These are phyloP conservation scores for Kodamaea sagamina DNA, from an alignment of 805 yeast species.

Conservation along the genomic window DNA sequence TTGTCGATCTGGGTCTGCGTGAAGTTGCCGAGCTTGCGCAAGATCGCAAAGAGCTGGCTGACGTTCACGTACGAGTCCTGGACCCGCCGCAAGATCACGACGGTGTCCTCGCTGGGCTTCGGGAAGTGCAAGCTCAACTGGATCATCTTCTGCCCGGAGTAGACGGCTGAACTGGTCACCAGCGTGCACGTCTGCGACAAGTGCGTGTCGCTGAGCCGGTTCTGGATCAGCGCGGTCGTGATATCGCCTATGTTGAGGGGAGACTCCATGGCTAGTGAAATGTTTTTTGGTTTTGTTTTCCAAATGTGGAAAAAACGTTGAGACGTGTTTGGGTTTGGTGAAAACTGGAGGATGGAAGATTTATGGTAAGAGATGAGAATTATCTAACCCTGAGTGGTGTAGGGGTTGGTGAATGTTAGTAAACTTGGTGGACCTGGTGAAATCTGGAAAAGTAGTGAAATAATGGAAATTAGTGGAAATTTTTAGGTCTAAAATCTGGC, in stretches of 20 bases:
- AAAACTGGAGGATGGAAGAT: not conserved
- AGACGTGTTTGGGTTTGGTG: not conserved
- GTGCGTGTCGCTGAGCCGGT: conserved; percentile 39
- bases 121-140: conserved; percentile 30
- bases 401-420: too few relatives aligned
- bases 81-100: conserved; percentile 39
- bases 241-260: conserved; percentile 44
- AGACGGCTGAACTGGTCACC: conserved; percentile 29
- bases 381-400: too few relatives aligned
- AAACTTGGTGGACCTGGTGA: not conserved
- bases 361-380: not conserved
- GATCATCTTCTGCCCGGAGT: conserved; percentile 39
- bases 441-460: too few relatives aligned
- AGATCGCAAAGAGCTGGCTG: conserved; percentile 37
- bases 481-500: too few relatives aligned
- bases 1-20: conserved; percentile 29
- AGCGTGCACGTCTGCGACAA: conserved; percentile 25
- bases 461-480: too few relatives aligned
- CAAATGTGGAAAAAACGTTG: conserved; percentile 7
- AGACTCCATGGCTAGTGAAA: conserved; percentile 36
- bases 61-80: conserved; percentile 45
- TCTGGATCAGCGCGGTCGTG: conserved; percentile 41
- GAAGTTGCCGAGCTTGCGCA: conserved; percentile 31
- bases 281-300: conserved; percentile 2
- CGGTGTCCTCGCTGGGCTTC: conserved; percentile 10